These are phyloP conservation scores for Penicillium hordei DNA, from an alignment of 2,329 filamentous ascomycete species.

Conservation along the genomic window DNA sequence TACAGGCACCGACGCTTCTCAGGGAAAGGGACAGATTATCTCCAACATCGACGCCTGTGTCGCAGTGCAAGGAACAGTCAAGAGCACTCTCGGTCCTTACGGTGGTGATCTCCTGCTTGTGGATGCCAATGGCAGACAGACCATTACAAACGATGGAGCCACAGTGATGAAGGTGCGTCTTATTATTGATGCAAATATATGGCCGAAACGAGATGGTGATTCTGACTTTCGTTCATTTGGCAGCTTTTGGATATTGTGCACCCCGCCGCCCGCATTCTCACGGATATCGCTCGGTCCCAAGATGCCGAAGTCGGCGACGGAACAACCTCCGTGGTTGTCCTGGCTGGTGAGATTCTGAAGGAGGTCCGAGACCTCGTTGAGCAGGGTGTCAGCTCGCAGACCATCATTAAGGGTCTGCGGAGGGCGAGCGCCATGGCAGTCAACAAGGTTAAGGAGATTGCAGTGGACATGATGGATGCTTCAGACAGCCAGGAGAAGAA, in stretches of 20 bases:
- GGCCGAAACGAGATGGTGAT: not conserved
- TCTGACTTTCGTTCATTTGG: constrained; percentile 7
- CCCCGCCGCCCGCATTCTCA: constrained; percentile 93
- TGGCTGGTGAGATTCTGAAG: constrained; percentile 97
- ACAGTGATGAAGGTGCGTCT: constrained; percentile 90
- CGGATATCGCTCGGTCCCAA: constrained; percentile 97
- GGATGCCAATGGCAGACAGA: constrained; percentile 91
- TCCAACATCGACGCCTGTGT: constrained; percentile 99
- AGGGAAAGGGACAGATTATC: constrained; percentile 93
- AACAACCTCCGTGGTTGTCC: constrained; percentile 93
- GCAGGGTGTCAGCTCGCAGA: constrained; percentile 94
- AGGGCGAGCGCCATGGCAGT: constrained; percentile 86
- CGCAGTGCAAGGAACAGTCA: constrained; percentile 92
- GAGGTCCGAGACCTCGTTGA: constrained; percentile 96
- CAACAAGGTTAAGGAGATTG: constrained; percentile 99
- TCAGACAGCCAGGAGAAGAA: constrained; percentile 79
- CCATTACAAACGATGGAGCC: constrained; percentile 97
- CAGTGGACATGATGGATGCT: constrained; percentile 66
- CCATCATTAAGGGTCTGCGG: constrained; percentile 93
- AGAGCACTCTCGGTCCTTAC: constrained; percentile 92
- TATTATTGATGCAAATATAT: not conserved
- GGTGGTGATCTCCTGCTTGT: constrained; percentile 95
- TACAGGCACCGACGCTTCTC: constrained; percentile 90
- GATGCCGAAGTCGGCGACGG: constrained; percentile 98
- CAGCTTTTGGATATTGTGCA: constrained; percentile 97